phyloP scores from a whole-genome alignment of 805 yeast species.

The Candida wancherniae region DNA sequence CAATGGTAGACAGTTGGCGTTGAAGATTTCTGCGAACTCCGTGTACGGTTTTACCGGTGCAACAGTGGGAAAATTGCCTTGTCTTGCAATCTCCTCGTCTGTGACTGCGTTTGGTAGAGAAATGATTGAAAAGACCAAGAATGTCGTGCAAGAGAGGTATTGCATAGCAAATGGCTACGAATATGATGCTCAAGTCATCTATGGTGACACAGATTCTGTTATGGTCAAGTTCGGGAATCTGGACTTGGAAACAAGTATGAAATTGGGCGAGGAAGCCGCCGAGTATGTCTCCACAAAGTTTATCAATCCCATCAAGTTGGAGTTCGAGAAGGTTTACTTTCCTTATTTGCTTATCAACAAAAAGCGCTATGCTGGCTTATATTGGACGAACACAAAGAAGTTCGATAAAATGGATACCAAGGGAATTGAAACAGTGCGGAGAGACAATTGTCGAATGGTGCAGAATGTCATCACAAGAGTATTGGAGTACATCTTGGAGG shows the following conservation, averaged over 20 bases:
- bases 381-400: constrained; percentile 90
- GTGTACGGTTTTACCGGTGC: constrained; percentile 99
- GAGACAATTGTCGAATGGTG: constrained; percentile 94
- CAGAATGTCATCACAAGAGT: constrained; percentile 93
- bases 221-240: constrained; percentile 94
- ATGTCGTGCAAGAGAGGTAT: constrained; percentile 76
- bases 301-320: constrained; percentile 83
- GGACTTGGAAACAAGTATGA: constrained; percentile 82
- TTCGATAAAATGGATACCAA: constrained; percentile 97
- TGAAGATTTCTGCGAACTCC: constrained; percentile 95
- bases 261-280: constrained; percentile 92
- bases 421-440: constrained; percentile 96
- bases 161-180: constrained; percentile 75
- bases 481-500: constrained; percentile 76
- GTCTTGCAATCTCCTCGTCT: constrained; percentile 92
- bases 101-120: constrained; percentile 94
- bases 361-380: constrained; percentile 94
- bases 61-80: constrained; percentile 93
- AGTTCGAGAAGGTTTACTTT: constrained; percentile 93
- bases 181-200: constrained; percentile 85
- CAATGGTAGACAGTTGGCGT: constrained; percentile 95
- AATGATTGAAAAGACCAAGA: constrained; percentile 91
- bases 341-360: constrained; percentile 93
- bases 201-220: constrained; percentile 99
- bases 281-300: constrained; percentile 74